Conservation (phyloP, 805 yeast species). For the Lipomyces chichibuensis region DNA sequence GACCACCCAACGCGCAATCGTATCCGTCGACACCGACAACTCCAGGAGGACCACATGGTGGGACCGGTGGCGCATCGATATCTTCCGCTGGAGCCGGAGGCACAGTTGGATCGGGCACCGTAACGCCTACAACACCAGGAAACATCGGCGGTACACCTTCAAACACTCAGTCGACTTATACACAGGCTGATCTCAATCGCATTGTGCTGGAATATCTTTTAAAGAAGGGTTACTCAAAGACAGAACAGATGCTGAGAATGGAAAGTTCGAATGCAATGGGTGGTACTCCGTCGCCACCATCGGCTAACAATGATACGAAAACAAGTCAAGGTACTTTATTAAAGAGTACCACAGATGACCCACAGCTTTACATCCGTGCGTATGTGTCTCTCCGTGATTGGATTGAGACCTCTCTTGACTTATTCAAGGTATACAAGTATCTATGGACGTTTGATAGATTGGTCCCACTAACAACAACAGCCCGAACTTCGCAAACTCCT, state of each 20-base stretch:
- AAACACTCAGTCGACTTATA: constrained; percentile 36
- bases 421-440: constrained; percentile 58
- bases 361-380: constrained; percentile 76
- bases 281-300: constrained; percentile 5
- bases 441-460: constrained; percentile 41
- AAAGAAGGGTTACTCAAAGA: constrained; percentile 90
- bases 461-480: constrained; percentile 21
- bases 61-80: not conserved
- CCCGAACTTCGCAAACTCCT: constrained; percentile 82
- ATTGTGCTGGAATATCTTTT: constrained; percentile 90
- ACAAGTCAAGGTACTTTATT: constrained; percentile 39
- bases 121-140: not conserved
- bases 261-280: constrained; percentile 55
- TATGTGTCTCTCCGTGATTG: constrained; percentile 79
- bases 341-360: constrained; percentile 49
- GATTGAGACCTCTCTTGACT: constrained; percentile 88
- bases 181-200: constrained; percentile 86
- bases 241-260: constrained; percentile 90
- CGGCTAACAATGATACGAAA: constrained; percentile 31
- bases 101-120: constrained; percentile 1
- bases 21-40: constrained; percentile 5
- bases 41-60: not conserved
- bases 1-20: constrained; percentile 3
- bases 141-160: not conserved
- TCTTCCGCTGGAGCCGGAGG: not conserved